phyloP scores from a whole-genome alignment of 202 grass and related monocot species.

The Alloteropsis angusta region DNA sequence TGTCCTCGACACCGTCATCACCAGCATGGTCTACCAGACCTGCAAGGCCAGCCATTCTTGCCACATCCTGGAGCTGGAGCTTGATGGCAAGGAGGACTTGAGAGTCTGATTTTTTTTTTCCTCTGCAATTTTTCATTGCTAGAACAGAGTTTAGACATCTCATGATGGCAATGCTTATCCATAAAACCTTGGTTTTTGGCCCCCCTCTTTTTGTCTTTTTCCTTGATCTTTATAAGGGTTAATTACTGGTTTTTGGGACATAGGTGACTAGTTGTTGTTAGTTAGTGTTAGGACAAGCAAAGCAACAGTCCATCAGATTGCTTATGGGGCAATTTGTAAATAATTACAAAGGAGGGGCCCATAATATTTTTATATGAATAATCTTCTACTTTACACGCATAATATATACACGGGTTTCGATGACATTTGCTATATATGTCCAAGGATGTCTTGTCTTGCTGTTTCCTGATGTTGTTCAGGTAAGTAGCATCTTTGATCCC shows the following conservation, averaged over 20 bases:
- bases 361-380: conserved; percentile 18
- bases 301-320: conserved; percentile 12
- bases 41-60: conserved; percentile 39
- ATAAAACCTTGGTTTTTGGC: neutral
- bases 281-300: conserved; percentile 28
- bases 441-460: neutral
- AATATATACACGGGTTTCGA: neutral
- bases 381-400: too few relatives aligned
- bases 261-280: conserved; percentile 10
- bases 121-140: neutral
- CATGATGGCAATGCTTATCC: neutral
- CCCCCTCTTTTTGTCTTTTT: neutral
- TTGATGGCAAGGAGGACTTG: conserved; percentile 43
- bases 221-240: neutral
- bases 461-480: conserved; percentile 9
- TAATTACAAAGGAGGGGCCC: conserved; percentile 12
- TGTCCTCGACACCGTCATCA: conserved; percentile 69
- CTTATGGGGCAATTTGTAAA: conserved; percentile 21
- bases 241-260: conserved; percentile 21
- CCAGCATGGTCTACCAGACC: conserved; percentile 55
- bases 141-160: neutral
- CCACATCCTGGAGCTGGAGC: conserved; percentile 39
- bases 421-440: neutral
- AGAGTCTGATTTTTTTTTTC: conserved; percentile 16
- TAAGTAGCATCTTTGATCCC: too few relatives aligned